Conservation (phyloP, 2,329 filamentous ascomycete genomes). For the Cytospora schulzeri region DNA sequence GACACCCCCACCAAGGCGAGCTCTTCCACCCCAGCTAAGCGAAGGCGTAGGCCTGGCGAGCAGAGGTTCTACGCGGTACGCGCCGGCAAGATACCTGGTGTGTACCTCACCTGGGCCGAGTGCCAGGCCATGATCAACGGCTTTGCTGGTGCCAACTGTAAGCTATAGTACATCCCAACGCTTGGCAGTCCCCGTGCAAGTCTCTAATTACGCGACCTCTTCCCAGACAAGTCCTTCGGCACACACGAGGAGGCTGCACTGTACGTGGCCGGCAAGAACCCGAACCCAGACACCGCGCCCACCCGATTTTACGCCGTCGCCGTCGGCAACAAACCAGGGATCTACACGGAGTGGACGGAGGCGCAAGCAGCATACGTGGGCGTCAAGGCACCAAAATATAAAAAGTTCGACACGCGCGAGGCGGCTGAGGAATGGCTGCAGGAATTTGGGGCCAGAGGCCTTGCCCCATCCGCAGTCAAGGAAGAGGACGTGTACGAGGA, state of each 20-base stretch:
- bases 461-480: slow-evolving; percentile 12
- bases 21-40: slow-evolving; percentile 38
- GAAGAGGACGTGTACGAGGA: slow-evolving; percentile 31
- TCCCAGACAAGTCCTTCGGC: slow-evolving; percentile 76
- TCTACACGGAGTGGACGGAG: slow-evolving; percentile 67
- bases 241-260: slow-evolving; percentile 74
- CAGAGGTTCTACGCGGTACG: slow-evolving; percentile 67
- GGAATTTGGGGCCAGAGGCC: slow-evolving; percentile 35
- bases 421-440: slow-evolving; percentile 81
- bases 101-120: slow-evolving; percentile 64
- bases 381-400: slow-evolving; percentile 69
- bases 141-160: slow-evolving; percentile 68
- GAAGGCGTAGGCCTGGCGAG: slow-evolving; percentile 45
- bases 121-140: slow-evolving; percentile 63
- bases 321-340: slow-evolving; percentile 58
- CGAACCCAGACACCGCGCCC: slow-evolving; percentile 42
- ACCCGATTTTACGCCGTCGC: slow-evolving; percentile 63
- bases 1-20: slow-evolving; percentile 17
- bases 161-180: slow-evolving; percentile 40
- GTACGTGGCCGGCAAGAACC: slow-evolving; percentile 68
- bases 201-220: slow-evolving; percentile 9
- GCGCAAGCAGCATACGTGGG: slow-evolving; percentile 74
- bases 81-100: slow-evolving; percentile 57
- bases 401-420: slow-evolving; percentile 65
- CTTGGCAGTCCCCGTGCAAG: neutral